Evolutionary conservation across 768 basidiomycete genomes (phyloP), one percentile per base, ranked within the genome.

Genomic region (Aureoboletus auriporus): DNA sequence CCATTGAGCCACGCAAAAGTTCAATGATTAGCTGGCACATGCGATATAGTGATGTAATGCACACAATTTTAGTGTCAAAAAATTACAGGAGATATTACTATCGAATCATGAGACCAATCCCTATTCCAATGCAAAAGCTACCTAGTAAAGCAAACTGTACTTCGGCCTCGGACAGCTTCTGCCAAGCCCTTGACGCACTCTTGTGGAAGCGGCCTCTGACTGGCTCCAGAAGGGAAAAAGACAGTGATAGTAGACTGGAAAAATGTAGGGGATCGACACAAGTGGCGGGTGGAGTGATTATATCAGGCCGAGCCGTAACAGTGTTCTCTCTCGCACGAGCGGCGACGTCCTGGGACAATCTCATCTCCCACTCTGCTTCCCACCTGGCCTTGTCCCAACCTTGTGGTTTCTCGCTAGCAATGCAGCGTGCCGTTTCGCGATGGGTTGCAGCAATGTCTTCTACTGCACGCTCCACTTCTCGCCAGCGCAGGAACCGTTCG

Each of bases 401-500:
- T 11, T 62, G 49, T 38, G 47, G 27, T 47, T 45, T 62, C 60
- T 50, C 62, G 17, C 20, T 7, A 44, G 53, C 56, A 16, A 61
- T 39, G 44, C 52, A 51, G 13, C 46, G 47, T 17, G 43, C 39
- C 6, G 49, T 64, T 48, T 64, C 67, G 4, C 66, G 64, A 46
- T 58, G 64, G 4, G 51, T 54, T 44, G 53, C 59, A 31, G 67
- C 68, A 35, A 82, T 70, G 31, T 67, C 67, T 49, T 74, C 72
- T 6, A 79, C 76, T 10, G 76, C 77, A 16, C 75, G 71, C 52
- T 85, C 81, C 26, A 87, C 77, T 60, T 86, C 86, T 29, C 83
- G 71, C 86, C 86, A 88, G 28, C 78, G 76, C 47, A 86, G 62
- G 64, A 86, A 88, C 16, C 86, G 76, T 49, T 86, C 83, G 0